Evolutionary conservation across 306 rosid species (phyloP), one percentile per base, ranked within the genome.

Genomic region (Macrotyloma uniflorum): DNA sequence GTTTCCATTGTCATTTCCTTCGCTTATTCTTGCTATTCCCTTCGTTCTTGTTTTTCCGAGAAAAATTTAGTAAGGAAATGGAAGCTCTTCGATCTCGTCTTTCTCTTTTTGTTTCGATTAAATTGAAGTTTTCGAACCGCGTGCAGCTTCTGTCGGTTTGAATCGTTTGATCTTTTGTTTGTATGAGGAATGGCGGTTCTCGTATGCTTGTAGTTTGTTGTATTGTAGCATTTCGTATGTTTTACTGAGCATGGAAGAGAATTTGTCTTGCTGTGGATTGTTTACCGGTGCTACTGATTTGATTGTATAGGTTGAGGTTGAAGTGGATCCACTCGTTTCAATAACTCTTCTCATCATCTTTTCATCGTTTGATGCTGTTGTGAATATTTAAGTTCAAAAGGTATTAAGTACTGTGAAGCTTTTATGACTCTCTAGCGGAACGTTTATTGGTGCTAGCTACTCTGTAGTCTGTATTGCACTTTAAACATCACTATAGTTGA

Each of bases 1-100:
- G 90, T 80, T 58, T 36, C 76, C 86, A 36, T 59, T 77, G 72
- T 45, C 49, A 6, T 50, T 54, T 66, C 11, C 14, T 19, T n/a
- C 26, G 9, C 43, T 68, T 26, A 19, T 13, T 58, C 59, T 70
- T 26, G 35, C 28, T 33, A 6, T 45, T 32, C 16, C 14, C 6
- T 55, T 47, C 33, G 20, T 26, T 65, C 2, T 58, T 30, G 40
- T 2, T 36, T 50, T 16, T 80, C 69, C 16, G 54, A 8, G 49
- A 23, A 61, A 58, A 82, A 57, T 23, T 6, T 50, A 20, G 72
- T 0, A 40, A 24, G 18, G 3, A 33, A 22, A 38, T 22, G 23
- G 16, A 18, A 16, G 63, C 36, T 51, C 11, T 28, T 33, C 75
- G 78, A 78, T 67, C 47, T 6, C 24, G 16, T 49, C 0, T 4